A percentile compares a stretch with the other conserved stretches of the same genome.
Conservation (phyloP, 1,139 yeast genomes). For the Starmera stellimalicola region DNA sequence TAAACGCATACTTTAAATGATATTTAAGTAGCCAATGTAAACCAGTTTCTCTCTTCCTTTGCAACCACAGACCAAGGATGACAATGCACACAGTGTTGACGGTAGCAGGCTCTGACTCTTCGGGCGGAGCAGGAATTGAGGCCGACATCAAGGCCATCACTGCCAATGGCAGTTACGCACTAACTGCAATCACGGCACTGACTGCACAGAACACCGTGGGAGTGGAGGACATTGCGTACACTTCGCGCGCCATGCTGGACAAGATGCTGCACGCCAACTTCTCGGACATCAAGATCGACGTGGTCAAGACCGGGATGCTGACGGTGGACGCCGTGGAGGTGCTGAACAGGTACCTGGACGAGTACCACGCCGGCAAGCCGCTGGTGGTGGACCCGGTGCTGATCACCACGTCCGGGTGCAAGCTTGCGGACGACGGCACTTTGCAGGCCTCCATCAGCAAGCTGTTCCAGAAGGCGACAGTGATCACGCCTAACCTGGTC, state of each 20-base stretch:
- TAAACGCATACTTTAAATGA: not conserved
- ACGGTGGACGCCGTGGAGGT: constrained; percentile 47
- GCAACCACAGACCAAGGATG: constrained; percentile 2
- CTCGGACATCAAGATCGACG: constrained; percentile 58
- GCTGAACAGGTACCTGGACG: constrained; percentile 29
- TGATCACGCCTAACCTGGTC: constrained; percentile 67
- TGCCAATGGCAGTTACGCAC: constrained; percentile 71
- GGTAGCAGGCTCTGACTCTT: constrained; percentile 78
- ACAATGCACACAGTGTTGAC: constrained; percentile 38
- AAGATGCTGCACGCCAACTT: constrained; percentile 46
- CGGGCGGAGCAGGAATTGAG: constrained; percentile 95
- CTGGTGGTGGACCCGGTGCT: constrained; percentile 77
- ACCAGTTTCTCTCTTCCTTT: not conserved
- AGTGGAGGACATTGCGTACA: constrained; percentile 41
- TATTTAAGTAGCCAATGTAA: not conserved
- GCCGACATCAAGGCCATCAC: constrained; percentile 83
- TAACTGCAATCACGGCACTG: constrained; percentile 72
- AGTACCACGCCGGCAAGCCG: constrained; percentile 25
- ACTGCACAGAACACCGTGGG: constrained; percentile 76
- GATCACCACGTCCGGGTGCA: constrained; percentile 69
- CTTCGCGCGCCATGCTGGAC: constrained; percentile 34
- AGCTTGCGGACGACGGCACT: constrained; percentile 40
- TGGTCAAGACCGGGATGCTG: constrained; percentile 77
- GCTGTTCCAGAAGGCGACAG: constrained; percentile 46
- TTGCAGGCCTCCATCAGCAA: constrained; percentile 33